Evolutionary conservation across 768 basidiomycete genomes (phyloP).

Genomic region (Tricholomella constricta): DNA sequence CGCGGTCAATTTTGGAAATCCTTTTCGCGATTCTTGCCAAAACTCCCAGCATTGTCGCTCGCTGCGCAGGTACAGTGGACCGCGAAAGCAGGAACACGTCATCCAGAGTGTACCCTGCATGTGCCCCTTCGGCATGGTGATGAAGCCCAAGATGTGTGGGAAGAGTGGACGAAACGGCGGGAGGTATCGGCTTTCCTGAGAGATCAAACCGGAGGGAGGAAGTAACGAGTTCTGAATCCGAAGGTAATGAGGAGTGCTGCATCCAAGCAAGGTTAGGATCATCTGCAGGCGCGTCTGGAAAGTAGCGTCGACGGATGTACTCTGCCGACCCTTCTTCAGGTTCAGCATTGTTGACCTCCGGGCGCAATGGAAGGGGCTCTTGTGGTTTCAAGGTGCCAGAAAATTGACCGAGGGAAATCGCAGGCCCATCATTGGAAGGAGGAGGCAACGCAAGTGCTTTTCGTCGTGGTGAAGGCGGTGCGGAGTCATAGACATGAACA

Average conservation of each 20-base stretch:
- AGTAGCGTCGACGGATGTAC: conserved; percentile 81
- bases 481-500: conserved; percentile 82
- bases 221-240: conserved; percentile 27
- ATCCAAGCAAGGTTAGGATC: conserved; percentile 88
- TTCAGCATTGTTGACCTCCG: conserved; percentile 22
- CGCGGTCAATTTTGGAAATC: conserved; percentile 32
- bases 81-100: conserved; percentile 80
- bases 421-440: conserved; percentile 40
- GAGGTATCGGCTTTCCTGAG: conserved; percentile 66
- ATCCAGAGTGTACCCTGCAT: conserved; percentile 87
- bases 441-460: conserved; percentile 61
- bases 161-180: conserved; percentile 51
- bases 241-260: conserved; percentile 32
- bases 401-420: conserved; percentile 43
- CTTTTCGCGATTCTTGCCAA: conserved; percentile 57
- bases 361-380: neutral
- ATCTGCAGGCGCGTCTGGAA: conserved; percentile 67
- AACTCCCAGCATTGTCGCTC: conserved; percentile 78
- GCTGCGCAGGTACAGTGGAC: conserved; percentile 82
- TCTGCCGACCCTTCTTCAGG: conserved; percentile 78
- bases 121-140: conserved; percentile 80
- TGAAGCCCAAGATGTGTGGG: conserved; percentile 89
- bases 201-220: conserved; percentile 75
- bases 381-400: conserved; percentile 26
- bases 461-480: conserved; percentile 72